Evolutionary conservation across 2,329 filamentous ascomycete genomes (phyloP), one percentile per base, ranked within the genome.

Genomic region (Ophiostoma fasciatum): DNA sequence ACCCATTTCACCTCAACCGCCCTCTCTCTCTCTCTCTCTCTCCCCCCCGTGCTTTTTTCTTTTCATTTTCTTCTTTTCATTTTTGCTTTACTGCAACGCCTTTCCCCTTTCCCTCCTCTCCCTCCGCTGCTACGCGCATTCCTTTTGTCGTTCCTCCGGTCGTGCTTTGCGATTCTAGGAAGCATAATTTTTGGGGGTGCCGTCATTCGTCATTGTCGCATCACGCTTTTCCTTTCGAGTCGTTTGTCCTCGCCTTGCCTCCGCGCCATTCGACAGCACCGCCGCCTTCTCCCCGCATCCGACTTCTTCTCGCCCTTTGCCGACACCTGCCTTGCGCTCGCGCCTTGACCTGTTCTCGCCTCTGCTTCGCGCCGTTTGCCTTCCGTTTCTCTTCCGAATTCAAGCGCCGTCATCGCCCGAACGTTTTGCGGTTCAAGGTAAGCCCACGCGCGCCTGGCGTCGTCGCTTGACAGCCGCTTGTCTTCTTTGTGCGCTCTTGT

Each of bases 151-250:
- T 35, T 35, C 34, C 31, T 22, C 30, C 28, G 18, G 10, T 23
- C 31, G 27, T 39, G 28, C 27, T 23, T 30, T 43, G 38, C 35
- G 35, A 27, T 42, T 40, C 35, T 32, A 23, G n/a, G 21, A 33
- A 34, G 33, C 13, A 30, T 14, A 18, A 25, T 25, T 29, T 35
- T 32, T 35, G 31, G 32, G 32, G 28, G 28, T 31, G n/a, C n/a
- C 23, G 20, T 31, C 26, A 19, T 26, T 35, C 29, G 28, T 31
- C 37, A 35, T 35, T 38, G 22, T 35, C 36, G 36, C 36, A 38
- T 38, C 36, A 21, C 31, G 26, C 31, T 26, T 19, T 36, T 19
- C 31, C n/a, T 8, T 29, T 37, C 27, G 27, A 34, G 27, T 31
- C 28, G n/a, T 38, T 29, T 17, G 8, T 38, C 31, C 27, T 21